phyloP scores from a whole-genome alignment of 345 rosid genomes.

The Aegle marmelos region DNA sequence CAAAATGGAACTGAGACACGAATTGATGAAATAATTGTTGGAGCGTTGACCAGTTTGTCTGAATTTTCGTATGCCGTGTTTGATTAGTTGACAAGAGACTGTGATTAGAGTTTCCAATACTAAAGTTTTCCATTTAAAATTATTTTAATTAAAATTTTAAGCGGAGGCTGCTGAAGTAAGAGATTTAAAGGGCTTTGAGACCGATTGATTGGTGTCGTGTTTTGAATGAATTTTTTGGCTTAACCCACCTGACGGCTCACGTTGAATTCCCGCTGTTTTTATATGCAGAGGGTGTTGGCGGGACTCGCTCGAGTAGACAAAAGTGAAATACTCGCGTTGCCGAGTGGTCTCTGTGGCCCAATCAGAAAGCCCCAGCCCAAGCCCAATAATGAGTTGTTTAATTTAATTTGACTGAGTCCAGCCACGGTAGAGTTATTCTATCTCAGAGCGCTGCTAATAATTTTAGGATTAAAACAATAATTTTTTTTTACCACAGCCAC shows the following conservation, averaged over 20 bases:
- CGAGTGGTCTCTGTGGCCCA: neutral
- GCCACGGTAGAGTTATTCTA: no score
- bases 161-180: no score
- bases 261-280: neutral
- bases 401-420: no score
- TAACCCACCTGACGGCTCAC: neutral
- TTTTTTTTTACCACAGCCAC: no score
- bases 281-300: neutral
- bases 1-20: neutral
- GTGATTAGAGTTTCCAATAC: neutral
- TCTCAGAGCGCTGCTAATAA: no score
- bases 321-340: neutral
- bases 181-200: no score
- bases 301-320: neutral
- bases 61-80: neutral
- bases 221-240: neutral
- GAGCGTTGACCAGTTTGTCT: conserved; percentile 13
- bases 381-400: neutral
- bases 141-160: no score
- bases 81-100: neutral
- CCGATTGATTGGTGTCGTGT: no score
- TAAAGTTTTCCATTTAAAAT: neutral
- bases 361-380: neutral
- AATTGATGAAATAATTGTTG: neutral
- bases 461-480: no score